phyloP scores from a whole-genome alignment of 176 grass and related monocot species.

The Juncus inflexus region DNA sequence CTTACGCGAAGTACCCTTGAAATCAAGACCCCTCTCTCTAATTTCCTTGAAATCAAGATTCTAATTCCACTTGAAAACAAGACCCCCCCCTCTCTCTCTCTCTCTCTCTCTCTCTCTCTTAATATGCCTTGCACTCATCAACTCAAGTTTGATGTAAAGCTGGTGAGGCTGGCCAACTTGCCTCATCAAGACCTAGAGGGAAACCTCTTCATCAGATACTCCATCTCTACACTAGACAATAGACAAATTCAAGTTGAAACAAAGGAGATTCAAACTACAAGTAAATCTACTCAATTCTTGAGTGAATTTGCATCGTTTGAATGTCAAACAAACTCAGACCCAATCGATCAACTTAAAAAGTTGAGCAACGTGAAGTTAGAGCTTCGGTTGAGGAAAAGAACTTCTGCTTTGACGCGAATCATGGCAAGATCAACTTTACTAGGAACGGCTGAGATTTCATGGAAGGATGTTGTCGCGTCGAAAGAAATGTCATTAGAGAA shows the following conservation, averaged over 20 bases:
- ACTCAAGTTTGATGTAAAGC: conserved; percentile 20
- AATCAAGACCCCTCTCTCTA: no score
- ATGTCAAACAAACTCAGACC: conserved; percentile 12
- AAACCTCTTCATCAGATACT: conserved; percentile 20
- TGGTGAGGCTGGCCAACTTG: conserved; percentile 2
- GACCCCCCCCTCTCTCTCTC: not conserved
- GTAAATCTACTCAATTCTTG: not conserved
- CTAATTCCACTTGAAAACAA: no score
- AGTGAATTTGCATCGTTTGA: conserved; percentile 26
- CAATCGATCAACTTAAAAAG: not conserved
- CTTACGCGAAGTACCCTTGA: no score
- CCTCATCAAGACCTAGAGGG: conserved; percentile 3
- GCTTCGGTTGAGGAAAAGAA: conserved; percentile 4
- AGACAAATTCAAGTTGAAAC: conserved; percentile 13
- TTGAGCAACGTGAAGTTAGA: conserved; percentile 9
- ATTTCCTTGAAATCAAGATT: no score
- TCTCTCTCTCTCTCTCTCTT: not conserved
- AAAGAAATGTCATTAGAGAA: conserved; percentile 5
- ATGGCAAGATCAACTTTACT: conserved; percentile 16
- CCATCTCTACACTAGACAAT: not conserved
- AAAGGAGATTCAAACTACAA: conserved; percentile 7
- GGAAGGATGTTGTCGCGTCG: conserved; percentile 25
- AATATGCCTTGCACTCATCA: not conserved
- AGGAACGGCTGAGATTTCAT: conserved; percentile 18
- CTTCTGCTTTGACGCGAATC: not conserved